phyloP scores from a whole-genome alignment of 257 asterid species.

The Echites panduratus region DNA sequence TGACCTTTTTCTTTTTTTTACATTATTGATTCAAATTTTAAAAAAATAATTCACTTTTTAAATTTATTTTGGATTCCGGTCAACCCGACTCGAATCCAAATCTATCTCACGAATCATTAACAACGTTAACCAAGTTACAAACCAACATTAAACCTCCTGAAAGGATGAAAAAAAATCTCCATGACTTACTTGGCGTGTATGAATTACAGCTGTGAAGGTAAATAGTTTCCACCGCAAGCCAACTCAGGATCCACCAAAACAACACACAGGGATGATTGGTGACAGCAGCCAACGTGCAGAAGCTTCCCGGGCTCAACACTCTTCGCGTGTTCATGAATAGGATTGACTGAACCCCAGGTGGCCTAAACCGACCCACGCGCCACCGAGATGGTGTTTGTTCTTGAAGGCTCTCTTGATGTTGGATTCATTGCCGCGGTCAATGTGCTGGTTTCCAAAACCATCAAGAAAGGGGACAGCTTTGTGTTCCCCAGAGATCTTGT shows the following conservation, averaged over 20 bases:
- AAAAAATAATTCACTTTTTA: no score
- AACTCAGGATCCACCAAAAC: slow-evolving; percentile 63
- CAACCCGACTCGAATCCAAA: no score
- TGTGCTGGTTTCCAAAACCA: slow-evolving; percentile 44
- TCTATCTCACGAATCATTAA: no score
- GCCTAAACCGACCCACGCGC: slow-evolving; percentile 86
- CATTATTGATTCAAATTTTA: no score
- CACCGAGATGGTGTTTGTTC: slow-evolving; percentile 67
- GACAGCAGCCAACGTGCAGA: slow-evolving; percentile 58
- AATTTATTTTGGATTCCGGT: no score
- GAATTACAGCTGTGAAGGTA: slow-evolving; percentile 38
- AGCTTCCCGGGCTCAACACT: slow-evolving; percentile 78
- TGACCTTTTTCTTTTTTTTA: no score
- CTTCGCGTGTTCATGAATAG: slow-evolving; percentile 70
- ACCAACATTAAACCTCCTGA: no score
- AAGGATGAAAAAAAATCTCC: background rate
- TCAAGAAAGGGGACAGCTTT: slow-evolving; percentile 57
- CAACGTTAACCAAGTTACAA: no score
- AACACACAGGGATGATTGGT: slow-evolving; percentile 50
- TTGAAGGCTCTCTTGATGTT: slow-evolving; percentile 66
- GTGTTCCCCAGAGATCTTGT: slow-evolving; percentile 69
- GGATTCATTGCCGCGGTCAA: slow-evolving; percentile 81
- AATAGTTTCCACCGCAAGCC: slow-evolving; percentile 62
- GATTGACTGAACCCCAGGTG: slow-evolving; percentile 76
- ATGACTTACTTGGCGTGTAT: background rate